These are phyloP conservation scores for Trypanosoma cruzi DNA, from an alignment of 208 protist species.

Conservation along the genomic window DNA sequence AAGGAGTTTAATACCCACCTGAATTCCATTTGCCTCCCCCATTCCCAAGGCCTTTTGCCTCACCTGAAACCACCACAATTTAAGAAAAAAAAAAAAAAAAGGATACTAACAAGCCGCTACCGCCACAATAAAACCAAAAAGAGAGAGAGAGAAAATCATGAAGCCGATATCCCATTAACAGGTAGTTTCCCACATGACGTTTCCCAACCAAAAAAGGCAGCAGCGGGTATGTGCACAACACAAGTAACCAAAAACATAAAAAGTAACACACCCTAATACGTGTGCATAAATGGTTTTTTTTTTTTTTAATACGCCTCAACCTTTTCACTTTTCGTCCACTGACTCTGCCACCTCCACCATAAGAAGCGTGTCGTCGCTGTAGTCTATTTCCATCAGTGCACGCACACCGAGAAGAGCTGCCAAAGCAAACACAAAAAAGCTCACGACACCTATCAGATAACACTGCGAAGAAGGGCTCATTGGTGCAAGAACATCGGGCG, in stretches of 20 bases:
- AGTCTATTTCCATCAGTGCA: constrained; percentile 76
- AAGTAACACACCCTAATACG: not conserved
- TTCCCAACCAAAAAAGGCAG: not conserved
- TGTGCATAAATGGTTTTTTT: not conserved
- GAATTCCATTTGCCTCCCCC: constrained; percentile 32
- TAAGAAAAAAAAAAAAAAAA: constrained; percentile 11
- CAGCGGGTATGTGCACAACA: not conserved
- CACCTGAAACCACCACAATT: not conserved
- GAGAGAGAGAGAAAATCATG: constrained; percentile 7
- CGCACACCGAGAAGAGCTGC: constrained; percentile 60
- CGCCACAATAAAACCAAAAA: constrained; percentile 6
- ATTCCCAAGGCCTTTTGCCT: not conserved
- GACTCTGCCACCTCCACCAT: constrained; percentile 88
- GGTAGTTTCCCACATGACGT: not conserved
- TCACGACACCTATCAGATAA: constrained; percentile 82
- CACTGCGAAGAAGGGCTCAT: constrained; percentile 52
- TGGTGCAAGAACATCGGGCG: constrained; percentile 35
- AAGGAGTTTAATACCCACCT: constrained; percentile 69
- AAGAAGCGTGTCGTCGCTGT: constrained; percentile 83
- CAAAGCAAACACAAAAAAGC: constrained; percentile 53
- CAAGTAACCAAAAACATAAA: not conserved
- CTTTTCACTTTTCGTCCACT: constrained; percentile 27
- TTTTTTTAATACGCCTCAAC: not conserved
- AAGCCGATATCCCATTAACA: not conserved
- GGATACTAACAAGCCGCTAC: not conserved